These are phyloP conservation scores for Linnemannia exigua DNA, from an alignment of 192 early-diverging fungal species.

Conservation along the genomic window DNA sequence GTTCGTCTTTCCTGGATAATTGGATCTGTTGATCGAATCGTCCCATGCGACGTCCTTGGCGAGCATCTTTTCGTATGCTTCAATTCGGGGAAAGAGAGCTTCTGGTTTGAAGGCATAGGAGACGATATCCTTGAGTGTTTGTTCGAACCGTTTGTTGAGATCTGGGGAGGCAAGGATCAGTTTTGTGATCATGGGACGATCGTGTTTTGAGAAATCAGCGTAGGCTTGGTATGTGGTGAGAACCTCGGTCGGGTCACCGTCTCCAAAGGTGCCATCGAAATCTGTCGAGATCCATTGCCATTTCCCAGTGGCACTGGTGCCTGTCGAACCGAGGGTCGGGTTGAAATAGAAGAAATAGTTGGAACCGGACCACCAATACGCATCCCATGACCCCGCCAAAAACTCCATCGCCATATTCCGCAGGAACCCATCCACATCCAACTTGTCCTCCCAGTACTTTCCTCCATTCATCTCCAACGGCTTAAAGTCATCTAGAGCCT, in stretches of 20 bases:
- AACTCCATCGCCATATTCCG: conserved; percentile 49
- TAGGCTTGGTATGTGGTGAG: conserved; percentile 22
- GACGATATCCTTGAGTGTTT: conserved; percentile 35
- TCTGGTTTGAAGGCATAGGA: conserved; percentile 28
- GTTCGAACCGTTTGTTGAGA: conserved; percentile 43
- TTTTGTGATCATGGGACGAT: conserved; percentile 39
- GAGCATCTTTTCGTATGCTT: conserved; percentile 41
- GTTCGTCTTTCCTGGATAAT: background rate
- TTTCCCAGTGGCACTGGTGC: background rate
- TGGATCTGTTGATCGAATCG: background rate
- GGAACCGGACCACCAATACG: conserved; percentile 55
- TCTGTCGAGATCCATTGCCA: conserved; percentile 59
- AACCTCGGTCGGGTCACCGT: conserved; percentile 34
- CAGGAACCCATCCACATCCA: conserved; percentile 20
- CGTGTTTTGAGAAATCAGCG: conserved; percentile 25
- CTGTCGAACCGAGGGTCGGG: conserved; percentile 28
- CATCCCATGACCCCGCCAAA: conserved; percentile 58
- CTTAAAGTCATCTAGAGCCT: conserved; percentile 32
- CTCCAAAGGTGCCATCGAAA: conserved; percentile 58
- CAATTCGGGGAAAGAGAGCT: conserved; percentile 20
- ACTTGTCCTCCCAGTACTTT: background rate
- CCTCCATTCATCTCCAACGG: background rate
- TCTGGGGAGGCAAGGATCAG: conserved; percentile 12
- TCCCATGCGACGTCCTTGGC: conserved; percentile 47
- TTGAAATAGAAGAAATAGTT: conserved; percentile 57